Percentiles rank a stretch among this genome's conserved stretches.
phyloP scores from a whole-genome alignment of 371 early-diverging fungal genomes.

The Rhizopus microsporus region DNA sequence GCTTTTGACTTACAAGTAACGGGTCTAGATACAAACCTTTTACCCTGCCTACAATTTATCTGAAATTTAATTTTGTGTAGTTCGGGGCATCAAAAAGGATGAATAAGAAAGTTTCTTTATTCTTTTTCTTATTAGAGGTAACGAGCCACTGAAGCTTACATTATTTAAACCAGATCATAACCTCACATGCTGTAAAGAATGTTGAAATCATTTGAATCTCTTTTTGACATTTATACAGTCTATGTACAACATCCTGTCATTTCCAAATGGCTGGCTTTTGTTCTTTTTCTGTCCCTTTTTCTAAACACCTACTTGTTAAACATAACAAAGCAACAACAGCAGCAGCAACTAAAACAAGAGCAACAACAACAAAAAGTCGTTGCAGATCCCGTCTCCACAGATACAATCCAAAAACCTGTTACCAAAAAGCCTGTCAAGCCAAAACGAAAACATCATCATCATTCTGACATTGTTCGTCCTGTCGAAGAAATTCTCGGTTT shows the following conservation, averaged over 20 bases:
- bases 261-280: constrained; percentile 56
- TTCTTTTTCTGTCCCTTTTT: constrained; percentile 52
- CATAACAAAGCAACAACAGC: constrained; percentile 47
- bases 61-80: too few relatives aligned
- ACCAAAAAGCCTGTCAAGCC: constrained; percentile 20
- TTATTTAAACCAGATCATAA: neutral
- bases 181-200: neutral
- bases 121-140: too few relatives aligned
- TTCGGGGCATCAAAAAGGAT: too few relatives aligned
- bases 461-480: constrained; percentile 26
- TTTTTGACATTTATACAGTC: constrained; percentile 51
- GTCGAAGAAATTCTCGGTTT: constrained; percentile 63
- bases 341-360: neutral
- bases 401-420: neutral
- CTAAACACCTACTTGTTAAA: constrained; percentile 65
- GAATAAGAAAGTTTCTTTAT: too few relatives aligned
- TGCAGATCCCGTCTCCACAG: neutral
- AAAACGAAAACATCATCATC: constrained; percentile 5
- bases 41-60: too few relatives aligned
- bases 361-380: neutral
- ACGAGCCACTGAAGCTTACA: neutral
- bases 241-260: constrained; percentile 62
- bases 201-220: constrained; percentile 38
- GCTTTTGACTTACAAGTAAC: too few relatives aligned
- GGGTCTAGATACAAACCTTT: too few relatives aligned